Evolutionary conservation across 495 filamentous ascomycete species (phyloP).

Genomic region (Apodospora peruviana): DNA sequence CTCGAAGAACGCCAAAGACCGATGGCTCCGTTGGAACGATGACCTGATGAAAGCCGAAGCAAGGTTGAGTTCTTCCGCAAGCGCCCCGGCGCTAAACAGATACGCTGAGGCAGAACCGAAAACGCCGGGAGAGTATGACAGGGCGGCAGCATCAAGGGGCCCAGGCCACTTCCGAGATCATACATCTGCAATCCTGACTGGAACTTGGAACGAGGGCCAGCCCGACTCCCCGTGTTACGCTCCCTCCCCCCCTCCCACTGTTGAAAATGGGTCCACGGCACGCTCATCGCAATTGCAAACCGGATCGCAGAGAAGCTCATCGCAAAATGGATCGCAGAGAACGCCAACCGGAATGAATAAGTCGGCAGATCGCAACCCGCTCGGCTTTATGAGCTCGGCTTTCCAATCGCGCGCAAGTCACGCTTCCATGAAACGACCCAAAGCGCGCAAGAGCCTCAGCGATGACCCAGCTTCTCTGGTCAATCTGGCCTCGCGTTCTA

Average conservation of each 20-base stretch:
- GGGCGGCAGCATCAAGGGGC: constrained; percentile 6
- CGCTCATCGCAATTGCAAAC: too few species aligned
- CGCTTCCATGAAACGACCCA: constrained; percentile 8
- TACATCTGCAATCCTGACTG: constrained; percentile 45
- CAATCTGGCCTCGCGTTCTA: neutral
- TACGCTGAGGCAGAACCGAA: constrained; percentile 3
- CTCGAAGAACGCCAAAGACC: constrained; percentile 64
- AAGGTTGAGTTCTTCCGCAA: constrained; percentile 2
- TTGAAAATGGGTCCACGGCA: too few species aligned
- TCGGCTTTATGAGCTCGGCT: constrained; percentile 7
- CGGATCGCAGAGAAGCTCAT: too few species aligned
- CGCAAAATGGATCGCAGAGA: neutral
- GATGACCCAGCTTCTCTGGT: constrained; percentile 8
- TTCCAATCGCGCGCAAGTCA: constrained; percentile 14
- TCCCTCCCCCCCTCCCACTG: constrained; percentile 9
- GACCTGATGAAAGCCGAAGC: constrained; percentile 60
- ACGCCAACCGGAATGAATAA: neutral
- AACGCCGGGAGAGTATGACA: constrained; percentile 18
- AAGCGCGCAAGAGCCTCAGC: constrained; percentile 11
- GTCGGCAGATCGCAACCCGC: constrained; percentile 2
- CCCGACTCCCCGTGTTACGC: constrained; percentile 39
- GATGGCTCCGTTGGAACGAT: constrained; percentile 69
- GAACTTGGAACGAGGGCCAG: constrained; percentile 57
- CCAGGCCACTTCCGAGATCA: constrained; percentile 35
- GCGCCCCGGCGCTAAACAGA: neutral